Base-by-base conservation (phyloP, 306 rosid species). In the Cicer bijugum region DNA sequence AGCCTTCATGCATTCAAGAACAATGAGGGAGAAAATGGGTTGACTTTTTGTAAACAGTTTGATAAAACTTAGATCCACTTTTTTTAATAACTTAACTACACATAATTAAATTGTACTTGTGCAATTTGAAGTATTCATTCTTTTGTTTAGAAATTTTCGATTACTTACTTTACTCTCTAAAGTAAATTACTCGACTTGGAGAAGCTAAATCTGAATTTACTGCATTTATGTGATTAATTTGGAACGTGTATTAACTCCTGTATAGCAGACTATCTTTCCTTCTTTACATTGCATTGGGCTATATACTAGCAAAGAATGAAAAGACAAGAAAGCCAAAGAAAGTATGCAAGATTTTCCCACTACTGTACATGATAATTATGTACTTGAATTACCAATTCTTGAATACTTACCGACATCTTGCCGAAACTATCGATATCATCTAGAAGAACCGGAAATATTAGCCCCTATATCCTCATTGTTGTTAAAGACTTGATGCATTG, bases 281-380 rank as follows among this genome's bases (percentile, higher is more conserved):
- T 57, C 75, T 47, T 39, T 80, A 74, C 46, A 52, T 61, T 67
- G 60, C 50, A 72, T 39, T 40, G 55, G 67, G 16, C 60, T 52
- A 64, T 64, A 78, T 44, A 66, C 77, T 55, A 52, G 66, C 57
- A 23, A 52, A n/a, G n/a, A n/a, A n/a, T n/a, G n/a, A n/a, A n/a
- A 57, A 9, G 40, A 83, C 44, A 71, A 69, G 45, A 0, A 46
- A 44, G 20, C 63, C 14, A 14, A 45, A 65, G 44, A 64, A 67
- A 23, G 9, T 35, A 78, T 70, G 57, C 64, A 66, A 67, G 80
- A 76, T 71, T 28, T 44, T 20, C 55, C 69, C 17, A 65, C 82
- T 81, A 75, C 90, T 89, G 78, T 89, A 89, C 88, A 86, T 78
- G 70, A 65, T 74, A 47, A 61, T 53, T 53, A 39, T 55, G 82